These are phyloP conservation scores for Leishmania tarentolae DNA, from an alignment of 208 protist species.

Conservation along the genomic window DNA sequence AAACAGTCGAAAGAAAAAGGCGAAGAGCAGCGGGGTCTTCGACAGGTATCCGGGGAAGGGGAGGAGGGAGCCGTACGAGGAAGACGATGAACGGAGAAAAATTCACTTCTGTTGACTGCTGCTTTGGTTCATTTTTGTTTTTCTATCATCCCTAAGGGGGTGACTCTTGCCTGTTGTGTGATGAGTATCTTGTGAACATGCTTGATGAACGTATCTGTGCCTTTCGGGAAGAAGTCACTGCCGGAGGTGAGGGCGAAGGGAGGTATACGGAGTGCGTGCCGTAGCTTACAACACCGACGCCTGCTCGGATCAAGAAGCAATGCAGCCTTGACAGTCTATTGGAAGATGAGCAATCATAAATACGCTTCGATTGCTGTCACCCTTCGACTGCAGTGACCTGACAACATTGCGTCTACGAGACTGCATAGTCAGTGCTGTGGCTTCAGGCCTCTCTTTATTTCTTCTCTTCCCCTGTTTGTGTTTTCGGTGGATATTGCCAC, in stretches of 20 bases:
- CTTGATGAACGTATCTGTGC: neutral
- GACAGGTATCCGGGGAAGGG: no score
- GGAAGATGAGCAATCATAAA: neutral
- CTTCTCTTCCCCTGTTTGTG: neutral
- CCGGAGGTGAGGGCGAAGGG: no score
- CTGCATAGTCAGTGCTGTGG: neutral
- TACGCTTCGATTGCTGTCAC: neutral
- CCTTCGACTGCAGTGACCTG: neutral
- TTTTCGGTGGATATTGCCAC: neutral
- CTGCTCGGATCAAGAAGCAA: neutral
- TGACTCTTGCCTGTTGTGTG: no score
- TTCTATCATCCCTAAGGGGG: no score
- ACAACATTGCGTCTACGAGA: neutral
- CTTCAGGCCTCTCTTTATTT: neutral
- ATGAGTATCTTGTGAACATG: no score
- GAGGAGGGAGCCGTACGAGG: no score
- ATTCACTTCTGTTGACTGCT: no score
- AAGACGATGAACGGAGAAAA: no score
- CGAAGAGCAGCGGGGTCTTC: no score
- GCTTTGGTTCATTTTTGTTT: no score
- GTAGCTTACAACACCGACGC: neutral
- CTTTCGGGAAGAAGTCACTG: neutral
- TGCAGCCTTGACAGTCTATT: neutral
- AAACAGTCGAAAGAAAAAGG: no score
- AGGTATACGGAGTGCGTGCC: neutral